A percentile compares a stretch with the other conserved stretches of the same genome.
These are phyloP conservation scores for Ecytonucleospora hepatopenaei DNA, from an alignment of 371 early-diverging fungal species.

Conservation along the genomic window DNA sequence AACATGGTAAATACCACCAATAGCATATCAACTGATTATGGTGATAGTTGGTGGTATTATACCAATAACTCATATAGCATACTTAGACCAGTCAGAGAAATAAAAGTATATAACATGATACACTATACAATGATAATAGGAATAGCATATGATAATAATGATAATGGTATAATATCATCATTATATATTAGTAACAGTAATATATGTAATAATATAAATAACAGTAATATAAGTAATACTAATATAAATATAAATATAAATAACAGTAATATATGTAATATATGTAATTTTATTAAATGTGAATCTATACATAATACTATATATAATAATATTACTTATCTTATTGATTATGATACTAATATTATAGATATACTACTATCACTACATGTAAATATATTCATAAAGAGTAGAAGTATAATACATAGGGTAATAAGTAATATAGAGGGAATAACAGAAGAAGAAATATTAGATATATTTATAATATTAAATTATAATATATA, in stretches of 20 bases:
- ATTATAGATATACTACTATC: constrained; percentile 21
- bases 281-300: too few species aligned
- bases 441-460: constrained; percentile 13
- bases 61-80: not conserved
- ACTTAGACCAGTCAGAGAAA: constrained; percentile 35
- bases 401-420: constrained; percentile 45
- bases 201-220: not conserved
- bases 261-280: too few species aligned
- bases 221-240: not conserved
- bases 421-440: constrained; percentile 34
- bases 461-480: constrained; percentile 9
- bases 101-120: constrained; percentile 27
- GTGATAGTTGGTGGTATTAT: not conserved
- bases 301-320: too few species aligned
- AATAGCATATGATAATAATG: constrained; percentile 30
- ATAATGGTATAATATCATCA: constrained; percentile 26
- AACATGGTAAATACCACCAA: not conserved
- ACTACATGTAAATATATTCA: constrained; percentile 35
- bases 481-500: constrained; percentile 35
- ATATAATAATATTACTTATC: not conserved
- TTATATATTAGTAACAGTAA: constrained; percentile 17
- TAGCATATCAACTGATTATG: not conserved
- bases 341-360: constrained; percentile 34
- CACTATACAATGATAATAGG: constrained; percentile 26
- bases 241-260: not conserved